Conservation (phyloP, 768 basidiomycete species). For the Lactarius trivialis region DNA sequence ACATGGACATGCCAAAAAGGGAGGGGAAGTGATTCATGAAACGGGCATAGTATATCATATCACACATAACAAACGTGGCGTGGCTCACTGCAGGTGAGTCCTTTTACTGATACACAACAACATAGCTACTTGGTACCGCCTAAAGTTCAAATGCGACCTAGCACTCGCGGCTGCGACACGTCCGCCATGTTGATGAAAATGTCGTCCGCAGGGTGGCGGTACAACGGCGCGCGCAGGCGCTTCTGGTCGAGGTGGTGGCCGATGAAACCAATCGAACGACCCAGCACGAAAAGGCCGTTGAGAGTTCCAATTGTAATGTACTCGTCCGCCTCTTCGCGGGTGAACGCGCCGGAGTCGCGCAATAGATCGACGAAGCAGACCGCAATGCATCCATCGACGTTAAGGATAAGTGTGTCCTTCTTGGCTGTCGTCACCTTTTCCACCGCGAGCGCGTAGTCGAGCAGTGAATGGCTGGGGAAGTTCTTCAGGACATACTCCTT, state of each 20-base stretch:
- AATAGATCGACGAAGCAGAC: constrained; percentile 96
- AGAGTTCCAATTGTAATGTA: constrained; percentile 96
- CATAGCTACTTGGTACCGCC: neutral
- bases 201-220: constrained; percentile 92
- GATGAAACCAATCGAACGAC: constrained; percentile 96
- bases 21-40: constrained; percentile 2
- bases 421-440: constrained; percentile 97
- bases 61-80: constrained; percentile 5
- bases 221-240: constrained; percentile 84
- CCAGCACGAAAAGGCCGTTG: constrained; percentile 95
- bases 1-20: no score
- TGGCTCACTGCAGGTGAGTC: neutral
- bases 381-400: constrained; percentile 93
- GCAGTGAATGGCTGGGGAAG: constrained; percentile 90
- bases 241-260: constrained; percentile 97
- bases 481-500: constrained; percentile 94
- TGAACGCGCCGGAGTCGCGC: constrained; percentile 89
- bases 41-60: constrained; percentile 12
- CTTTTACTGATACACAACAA: constrained; percentile 11
- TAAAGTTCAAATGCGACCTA: constrained; percentile 38
- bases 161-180: constrained; percentile 71
- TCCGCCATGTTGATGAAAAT: constrained; percentile 95
- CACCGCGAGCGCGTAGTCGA: constrained; percentile 93
- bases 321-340: constrained; percentile 91
- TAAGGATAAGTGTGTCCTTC: constrained; percentile 96